A percentile compares a stretch with the other conserved stretches of the same genome.
These are phyloP conservation scores for Didymella keratinophila DNA, from an alignment of 2,329 filamentous ascomycete species.

Conservation along the genomic window DNA sequence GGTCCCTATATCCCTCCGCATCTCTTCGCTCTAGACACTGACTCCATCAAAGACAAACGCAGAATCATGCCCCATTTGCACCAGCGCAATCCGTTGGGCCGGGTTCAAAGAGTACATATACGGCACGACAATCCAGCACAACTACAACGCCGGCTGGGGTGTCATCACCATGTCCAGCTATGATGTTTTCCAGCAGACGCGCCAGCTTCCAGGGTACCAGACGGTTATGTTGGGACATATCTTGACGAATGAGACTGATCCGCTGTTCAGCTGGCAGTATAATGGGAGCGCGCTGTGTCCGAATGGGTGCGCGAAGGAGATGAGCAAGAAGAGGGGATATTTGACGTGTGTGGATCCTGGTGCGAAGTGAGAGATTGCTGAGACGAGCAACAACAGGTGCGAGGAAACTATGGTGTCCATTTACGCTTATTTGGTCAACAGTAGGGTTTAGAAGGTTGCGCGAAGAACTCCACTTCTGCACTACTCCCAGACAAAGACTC, in stretches of 20 bases:
- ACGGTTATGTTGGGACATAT: neutral
- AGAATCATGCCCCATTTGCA: neutral
- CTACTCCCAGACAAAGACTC: conserved; percentile 2
- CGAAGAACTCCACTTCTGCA: neutral
- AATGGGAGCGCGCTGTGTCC: neutral
- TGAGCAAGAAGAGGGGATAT: neutral
- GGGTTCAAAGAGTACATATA: neutral
- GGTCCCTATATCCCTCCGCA: no score
- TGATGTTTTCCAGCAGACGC: neutral
- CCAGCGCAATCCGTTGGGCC: neutral
- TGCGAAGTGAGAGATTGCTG: neutral
- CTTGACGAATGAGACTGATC: neutral
- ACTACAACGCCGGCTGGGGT: neutral
- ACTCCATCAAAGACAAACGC: neutral
- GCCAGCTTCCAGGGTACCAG: neutral
- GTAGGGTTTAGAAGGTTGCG: neutral
- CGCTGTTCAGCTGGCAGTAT: neutral
- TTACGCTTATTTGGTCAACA: no score
- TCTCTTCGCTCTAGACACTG: no score
- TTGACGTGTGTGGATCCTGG: neutral
- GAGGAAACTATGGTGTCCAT: no score
- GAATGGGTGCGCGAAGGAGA: neutral
- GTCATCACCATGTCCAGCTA: neutral
- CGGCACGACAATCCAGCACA: neutral
- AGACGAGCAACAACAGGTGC: no score